Base-by-base conservation (phyloP, 352 stramenopile species). In the Phytopythium mirpurense region DNA sequence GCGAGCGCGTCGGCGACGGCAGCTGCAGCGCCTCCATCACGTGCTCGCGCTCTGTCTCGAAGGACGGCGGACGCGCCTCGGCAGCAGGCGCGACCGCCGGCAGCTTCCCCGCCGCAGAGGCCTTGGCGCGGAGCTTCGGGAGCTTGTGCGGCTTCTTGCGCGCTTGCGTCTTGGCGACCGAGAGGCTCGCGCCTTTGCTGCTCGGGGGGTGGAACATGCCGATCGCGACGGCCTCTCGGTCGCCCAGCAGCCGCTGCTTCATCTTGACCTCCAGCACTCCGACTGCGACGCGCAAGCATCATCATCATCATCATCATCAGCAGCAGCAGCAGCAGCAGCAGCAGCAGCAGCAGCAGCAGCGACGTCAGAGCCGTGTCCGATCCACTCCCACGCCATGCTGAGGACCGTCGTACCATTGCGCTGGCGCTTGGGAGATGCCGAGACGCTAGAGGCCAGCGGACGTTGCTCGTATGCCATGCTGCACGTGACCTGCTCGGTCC, bases 321-420 rank as follows among this genome's bases (percentile, higher is more conserved):
- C n/a, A n/a, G n/a, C n/a, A n/a, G n/a, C n/a, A n/a, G n/a, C n/a
- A n/a, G n/a, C n/a, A n/a, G n/a, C n/a, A n/a, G n/a, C 21, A 24
- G 34, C 24, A 42, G 14, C 14, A 42, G 11, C 36, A 6, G 3
- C 21, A 51, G 27, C 12, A 6, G 41, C n/a, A 47, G 32, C 0
- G 26, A 1, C 37, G 43, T 9, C 32, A 23, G 27, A 23, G 18
- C 10, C 8, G 11, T 24, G 16, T 24, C 11, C 19, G 16, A 24
- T 31, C 1, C 51, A 24, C 19, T 42, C n/a, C 41, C 11, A 32
- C 21, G 26, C 24, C 34, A 50, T 31, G n/a, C n/a, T n/a, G n/a
- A n/a, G n/a, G n/a, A n/a, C n/a, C n/a, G n/a, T n/a, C n/a, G n/a
- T 60, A 84, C 74, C 72, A 74, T 85, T 85, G 27, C 74, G 74